Base-by-base conservation (phyloP, 1,284 basidiomycete genomes). In the Moesziomyces parantarcticus region DNA sequence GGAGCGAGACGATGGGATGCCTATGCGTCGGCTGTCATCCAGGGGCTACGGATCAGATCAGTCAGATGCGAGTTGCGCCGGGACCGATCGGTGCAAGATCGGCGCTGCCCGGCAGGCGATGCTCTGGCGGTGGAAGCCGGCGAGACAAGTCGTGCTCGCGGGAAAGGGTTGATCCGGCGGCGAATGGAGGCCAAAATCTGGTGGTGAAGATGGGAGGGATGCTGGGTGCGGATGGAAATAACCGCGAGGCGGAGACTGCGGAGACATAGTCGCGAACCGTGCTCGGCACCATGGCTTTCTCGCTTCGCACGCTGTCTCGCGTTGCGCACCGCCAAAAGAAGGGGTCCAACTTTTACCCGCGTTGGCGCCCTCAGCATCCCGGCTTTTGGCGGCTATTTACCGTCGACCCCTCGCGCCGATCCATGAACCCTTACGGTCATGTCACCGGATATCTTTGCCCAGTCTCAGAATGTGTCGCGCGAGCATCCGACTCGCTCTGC, bases 331-430 rank as follows among this genome's bases (percentile, higher is more conserved):
- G 29, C 8, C 29, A 29, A 29, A 25, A 11, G 8, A 50, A 39
- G 63, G 63, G 49, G 42, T 65, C 52, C 52, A 59, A 48, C 40
- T 51, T 52, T 59, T 65, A 40, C 56, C 56, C 55, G 50, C 50
- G 22, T 25, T 34, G 29, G 11, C 22, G 14, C 25, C 1, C 26
- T 25, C 25, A 42, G 13, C 20, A 34, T 32, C 36, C 29, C 59
- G 58, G 65, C 65, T 68, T 62, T 58, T 39, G 58, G 42, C 65
- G 65, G 65, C 18, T 68, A 68, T 58, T 61, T 54, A 50, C 25
- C 40, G 23, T 3, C n/a, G 34, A 47, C 23, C 3, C 23, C 18
- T 10, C 5, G 29, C 29, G 11, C 11, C 29, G 25, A 5, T 6
- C 6, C 8, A 8, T 29, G 29, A 11, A 9, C 29, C 29, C 9